A percentile compares a stretch with the other conserved stretches of the same genome.
phyloP scores from a whole-genome alignment of 768 basidiomycete species.

The Cantharellus cinnabarinus region DNA sequence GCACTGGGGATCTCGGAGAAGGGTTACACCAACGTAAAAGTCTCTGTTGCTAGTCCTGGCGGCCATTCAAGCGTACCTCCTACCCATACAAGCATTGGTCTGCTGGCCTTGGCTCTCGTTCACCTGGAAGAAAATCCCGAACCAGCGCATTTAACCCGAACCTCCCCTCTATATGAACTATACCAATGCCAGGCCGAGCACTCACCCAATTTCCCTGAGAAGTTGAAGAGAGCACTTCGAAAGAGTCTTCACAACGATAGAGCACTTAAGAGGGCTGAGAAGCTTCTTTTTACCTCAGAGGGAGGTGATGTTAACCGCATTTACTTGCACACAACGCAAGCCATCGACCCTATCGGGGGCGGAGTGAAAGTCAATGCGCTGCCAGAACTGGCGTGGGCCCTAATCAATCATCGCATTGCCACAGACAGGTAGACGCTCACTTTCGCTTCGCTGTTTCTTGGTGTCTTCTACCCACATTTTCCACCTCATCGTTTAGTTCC shows the following conservation, averaged over 20 bases:
- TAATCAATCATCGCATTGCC: constrained; percentile 55
- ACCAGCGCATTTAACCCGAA: constrained; percentile 26
- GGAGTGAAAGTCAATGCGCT: constrained; percentile 51
- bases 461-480: background rate
- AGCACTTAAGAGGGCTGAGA: constrained; percentile 31
- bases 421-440: constrained; percentile 19
- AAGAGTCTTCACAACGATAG: constrained; percentile 20
- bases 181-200: constrained; percentile 49
- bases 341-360: constrained; percentile 36
- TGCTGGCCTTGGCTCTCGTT: constrained; percentile 49
- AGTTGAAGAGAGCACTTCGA: constrained; percentile 22
- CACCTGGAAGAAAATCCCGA: constrained; percentile 45
- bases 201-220: constrained; percentile 30
- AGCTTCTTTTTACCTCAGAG: background rate
- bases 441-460: background rate
- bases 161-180: constrained; percentile 35
- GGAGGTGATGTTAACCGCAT: constrained; percentile 3
- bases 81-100: constrained; percentile 57
- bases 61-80: constrained; percentile 80
- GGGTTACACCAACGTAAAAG: constrained; percentile 39
- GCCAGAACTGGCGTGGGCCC: constrained; percentile 47
- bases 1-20: constrained; percentile 46
- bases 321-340: constrained; percentile 51
- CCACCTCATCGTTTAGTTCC: constrained; percentile 1
- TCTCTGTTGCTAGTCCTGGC: constrained; percentile 50